phyloP scores from a whole-genome alignment of 2,329 filamentous ascomycete genomes.

The Diaporthe ilicicola region DNA sequence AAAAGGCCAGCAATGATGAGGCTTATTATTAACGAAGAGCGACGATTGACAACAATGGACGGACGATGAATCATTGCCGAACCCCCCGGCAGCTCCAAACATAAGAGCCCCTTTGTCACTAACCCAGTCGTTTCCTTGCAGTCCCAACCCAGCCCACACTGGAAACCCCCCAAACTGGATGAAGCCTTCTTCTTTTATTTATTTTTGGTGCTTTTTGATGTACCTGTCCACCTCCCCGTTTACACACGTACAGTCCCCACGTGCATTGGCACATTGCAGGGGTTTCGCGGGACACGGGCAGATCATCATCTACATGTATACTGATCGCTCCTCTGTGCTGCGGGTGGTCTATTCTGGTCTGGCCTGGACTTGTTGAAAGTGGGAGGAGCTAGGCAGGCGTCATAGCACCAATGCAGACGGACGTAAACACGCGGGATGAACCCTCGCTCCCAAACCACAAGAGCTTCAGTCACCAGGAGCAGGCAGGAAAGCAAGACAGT shows the following conservation, averaged over 20 bases:
- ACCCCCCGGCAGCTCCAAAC: not conserved
- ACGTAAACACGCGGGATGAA: not conserved
- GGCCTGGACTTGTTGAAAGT: not conserved
- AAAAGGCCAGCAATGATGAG: too few relatives aligned
- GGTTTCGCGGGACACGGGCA: not conserved
- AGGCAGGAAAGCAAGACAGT: not conserved
- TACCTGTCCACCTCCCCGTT: too few relatives aligned
- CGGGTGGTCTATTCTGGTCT: not conserved
- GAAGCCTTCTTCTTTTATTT: too few relatives aligned
- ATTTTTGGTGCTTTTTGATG: too few relatives aligned
- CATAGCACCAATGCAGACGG: too few relatives aligned
- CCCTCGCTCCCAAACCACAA: not conserved
- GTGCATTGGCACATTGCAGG: too few relatives aligned
- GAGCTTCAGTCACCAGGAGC: not conserved
- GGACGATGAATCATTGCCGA: constrained; percentile 6
- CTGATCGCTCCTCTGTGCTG: not conserved
- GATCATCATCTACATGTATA: not conserved
- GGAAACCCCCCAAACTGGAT: too few relatives aligned
- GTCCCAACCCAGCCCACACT: not conserved
- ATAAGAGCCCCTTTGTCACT: not conserved
- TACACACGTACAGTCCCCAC: too few relatives aligned
- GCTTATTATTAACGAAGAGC: too few relatives aligned
- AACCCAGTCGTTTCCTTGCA: too few relatives aligned
- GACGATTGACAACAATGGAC: not conserved
- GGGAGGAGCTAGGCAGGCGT: not conserved